Evolutionary conservation across 805 yeast species (phyloP).

Genomic region (Kuraishia molischiana): DNA sequence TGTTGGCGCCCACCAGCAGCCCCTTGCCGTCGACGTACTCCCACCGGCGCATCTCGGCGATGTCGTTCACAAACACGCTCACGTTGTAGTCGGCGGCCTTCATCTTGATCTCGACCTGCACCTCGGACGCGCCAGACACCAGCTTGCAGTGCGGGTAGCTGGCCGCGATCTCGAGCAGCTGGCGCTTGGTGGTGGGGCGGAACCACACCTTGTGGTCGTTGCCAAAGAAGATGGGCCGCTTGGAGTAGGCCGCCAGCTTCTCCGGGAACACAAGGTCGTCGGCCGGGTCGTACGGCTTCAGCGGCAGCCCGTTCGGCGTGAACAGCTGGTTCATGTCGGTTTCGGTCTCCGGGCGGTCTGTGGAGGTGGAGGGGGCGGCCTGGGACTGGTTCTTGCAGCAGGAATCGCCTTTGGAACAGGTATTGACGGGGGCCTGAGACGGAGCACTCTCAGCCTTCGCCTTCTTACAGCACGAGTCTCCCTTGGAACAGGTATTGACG

Average conservation of each 20-base stretch:
- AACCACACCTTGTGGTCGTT: slow-evolving; percentile 30
- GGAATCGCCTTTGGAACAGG: slow-evolving; percentile 11
- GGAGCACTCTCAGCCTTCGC: slow-evolving; percentile 8
- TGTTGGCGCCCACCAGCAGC: slow-evolving; percentile 30
- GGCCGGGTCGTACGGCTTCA: slow-evolving; percentile 27
- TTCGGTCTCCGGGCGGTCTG: slow-evolving; percentile 18
- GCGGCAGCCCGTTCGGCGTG: slow-evolving; percentile 29
- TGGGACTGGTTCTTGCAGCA: slow-evolving; percentile 11
- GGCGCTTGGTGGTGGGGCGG: slow-evolving; percentile 29
- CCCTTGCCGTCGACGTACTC: slow-evolving; percentile 29
- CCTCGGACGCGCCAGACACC: slow-evolving; percentile 38
- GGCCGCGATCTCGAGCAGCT: slow-evolving; percentile 23
- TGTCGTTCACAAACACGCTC: slow-evolving; percentile 30
- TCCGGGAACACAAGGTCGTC: slow-evolving; percentile 31
- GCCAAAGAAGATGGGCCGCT: slow-evolving; percentile 24
- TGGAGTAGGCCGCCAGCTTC: slow-evolving; percentile 16
- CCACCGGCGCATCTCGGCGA: slow-evolving; percentile 26
- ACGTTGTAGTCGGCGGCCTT: slow-evolving; percentile 29
- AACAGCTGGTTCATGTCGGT: slow-evolving; percentile 21
- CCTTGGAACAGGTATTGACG: slow-evolving; percentile 8
- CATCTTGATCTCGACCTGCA: slow-evolving; percentile 35
- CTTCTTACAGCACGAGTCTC: slow-evolving; percentile 13
- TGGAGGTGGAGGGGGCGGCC: slow-evolving; percentile 4
- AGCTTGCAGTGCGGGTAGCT: slow-evolving; percentile 26
- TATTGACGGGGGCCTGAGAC: slow-evolving; percentile 2